Conservation (phyloP, 1,284 basidiomycete genomes). For the Boletus semigastroideus region DNA sequence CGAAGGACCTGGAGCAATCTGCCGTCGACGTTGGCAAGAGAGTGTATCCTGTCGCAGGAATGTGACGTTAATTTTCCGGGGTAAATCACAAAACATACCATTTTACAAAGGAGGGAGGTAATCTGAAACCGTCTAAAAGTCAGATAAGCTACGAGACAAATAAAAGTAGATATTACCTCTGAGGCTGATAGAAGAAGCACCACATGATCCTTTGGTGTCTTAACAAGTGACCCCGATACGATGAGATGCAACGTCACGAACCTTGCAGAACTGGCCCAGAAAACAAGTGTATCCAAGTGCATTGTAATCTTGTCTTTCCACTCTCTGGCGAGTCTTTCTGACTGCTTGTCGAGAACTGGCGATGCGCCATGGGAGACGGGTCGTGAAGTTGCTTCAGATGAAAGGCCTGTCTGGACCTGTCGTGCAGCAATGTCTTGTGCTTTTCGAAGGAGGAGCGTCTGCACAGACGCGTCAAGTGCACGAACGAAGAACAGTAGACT, state of each 20-base stretch:
- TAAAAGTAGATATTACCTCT: slow-evolving; percentile 47
- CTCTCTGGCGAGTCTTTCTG: slow-evolving; percentile 11
- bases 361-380: too few relatives aligned
- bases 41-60: slow-evolving; percentile 52
- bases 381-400: not conserved
- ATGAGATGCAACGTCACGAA: slow-evolving; percentile 31
- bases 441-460: slow-evolving; percentile 29
- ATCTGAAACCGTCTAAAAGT: slow-evolving; percentile 37
- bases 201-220: slow-evolving; percentile 67
- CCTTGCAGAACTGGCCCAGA: slow-evolving; percentile 76
- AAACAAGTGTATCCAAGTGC: slow-evolving; percentile 62
- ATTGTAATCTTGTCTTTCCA: slow-evolving; percentile 32
- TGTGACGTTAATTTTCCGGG: not conserved
- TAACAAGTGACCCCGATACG: slow-evolving; percentile 1
- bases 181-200: slow-evolving; percentile 77
- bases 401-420: not conserved
- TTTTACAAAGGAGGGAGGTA: slow-evolving; percentile 70
- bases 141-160: not conserved
- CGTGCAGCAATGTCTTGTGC: slow-evolving; percentile 9
- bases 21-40: slow-evolving; percentile 63
- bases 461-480: slow-evolving; percentile 60
- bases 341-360: not conserved
- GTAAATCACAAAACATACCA: slow-evolving; percentile 40
- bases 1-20: slow-evolving; percentile 56
- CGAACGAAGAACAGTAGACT: slow-evolving; percentile 69